Evolutionary conservation across 2,329 filamentous ascomycete species (phyloP), one percentile per base, ranked within the genome.

Genomic region (Curvularia hawaiiensis): DNA sequence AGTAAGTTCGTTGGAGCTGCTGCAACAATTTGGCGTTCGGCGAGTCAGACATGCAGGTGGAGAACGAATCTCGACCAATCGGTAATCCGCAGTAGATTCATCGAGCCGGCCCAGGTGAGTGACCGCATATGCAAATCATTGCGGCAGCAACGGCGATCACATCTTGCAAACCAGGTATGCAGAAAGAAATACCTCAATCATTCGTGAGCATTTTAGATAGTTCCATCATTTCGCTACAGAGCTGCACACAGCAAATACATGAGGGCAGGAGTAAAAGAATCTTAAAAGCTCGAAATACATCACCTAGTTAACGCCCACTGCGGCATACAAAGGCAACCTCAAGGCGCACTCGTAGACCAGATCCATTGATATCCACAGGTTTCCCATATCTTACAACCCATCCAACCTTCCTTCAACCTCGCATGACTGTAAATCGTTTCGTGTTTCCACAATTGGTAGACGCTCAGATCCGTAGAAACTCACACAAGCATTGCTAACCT

Each of bases 401-500:
- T 16, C 28, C 51, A 16, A 48, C 16, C 26, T 7, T 31, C 8
- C 16, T 16, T n/a, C 43, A 40, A 46, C 31, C 39, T 31, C 16
- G 28, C 22, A 20, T 20, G 38, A 40, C 24, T 35, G 12, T n/a
- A 30, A 9, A 45, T 14, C 30, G 33, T 53, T 31, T 28, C 48
- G 20, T 11, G 20, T 24, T 35, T 45, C 14, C 26, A 24, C 40
- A 39, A 30, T 50, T 38, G 22, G 16, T 39, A 38, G 11, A 50
- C 12, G n/a, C 38, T 39, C 30, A 46, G 16, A 24, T 43, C 50
- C 38, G 35, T 24, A 16, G 9, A 18, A 31, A 18, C 16, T 51
- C 33, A 75, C 51, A 76, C 77, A 11, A 74, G 30, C 72, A 59
- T 73, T 74, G 47, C 75, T 73, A 33, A 70, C 66, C 56, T 76